These are phyloP conservation scores for Sedum album DNA, from an alignment of 164 flowering plant species.

Conservation along the genomic window DNA sequence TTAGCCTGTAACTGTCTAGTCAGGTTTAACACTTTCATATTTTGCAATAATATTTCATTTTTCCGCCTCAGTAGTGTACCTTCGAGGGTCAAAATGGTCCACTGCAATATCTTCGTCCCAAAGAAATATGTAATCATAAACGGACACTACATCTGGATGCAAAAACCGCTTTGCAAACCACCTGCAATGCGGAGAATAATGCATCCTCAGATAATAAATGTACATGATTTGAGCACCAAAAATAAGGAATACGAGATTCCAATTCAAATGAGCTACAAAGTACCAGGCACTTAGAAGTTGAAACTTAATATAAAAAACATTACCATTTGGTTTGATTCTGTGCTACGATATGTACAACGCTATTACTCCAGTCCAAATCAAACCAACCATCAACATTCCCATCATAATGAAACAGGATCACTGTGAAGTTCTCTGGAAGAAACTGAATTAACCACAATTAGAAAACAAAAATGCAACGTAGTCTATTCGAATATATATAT, in stretches of 20 bases:
- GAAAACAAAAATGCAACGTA: slow-evolving; percentile 12
- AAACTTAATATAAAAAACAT: neutral
- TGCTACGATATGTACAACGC: slow-evolving; percentile 73
- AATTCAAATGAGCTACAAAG: neutral
- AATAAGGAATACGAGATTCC: neutral
- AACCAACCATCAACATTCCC: slow-evolving; percentile 76
- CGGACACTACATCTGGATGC: slow-evolving; percentile 77
- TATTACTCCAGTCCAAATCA: slow-evolving; percentile 70
- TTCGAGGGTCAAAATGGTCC: slow-evolving; percentile 65
- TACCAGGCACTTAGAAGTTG: neutral
- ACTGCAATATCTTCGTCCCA: slow-evolving; percentile 99
- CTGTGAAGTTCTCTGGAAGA: slow-evolving; percentile 77
- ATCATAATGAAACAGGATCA: slow-evolving; percentile 91
- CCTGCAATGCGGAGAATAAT: too few relatives aligned
- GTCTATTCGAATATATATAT: neutral
- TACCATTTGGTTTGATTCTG: slow-evolving; percentile 96
- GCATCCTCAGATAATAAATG: too few relatives aligned
- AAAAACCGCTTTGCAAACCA: slow-evolving; percentile 98
- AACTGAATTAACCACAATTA: slow-evolving; percentile 71
- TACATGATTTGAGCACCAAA: neutral
- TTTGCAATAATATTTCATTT: neutral
- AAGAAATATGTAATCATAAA: slow-evolving; percentile 81
- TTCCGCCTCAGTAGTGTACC: slow-evolving; percentile 27
- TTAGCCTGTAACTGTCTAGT: neutral
- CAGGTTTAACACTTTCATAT: neutral